Conservation (phyloP, 169 alveolate species). For the Cryptosporidium sp. region DNA sequence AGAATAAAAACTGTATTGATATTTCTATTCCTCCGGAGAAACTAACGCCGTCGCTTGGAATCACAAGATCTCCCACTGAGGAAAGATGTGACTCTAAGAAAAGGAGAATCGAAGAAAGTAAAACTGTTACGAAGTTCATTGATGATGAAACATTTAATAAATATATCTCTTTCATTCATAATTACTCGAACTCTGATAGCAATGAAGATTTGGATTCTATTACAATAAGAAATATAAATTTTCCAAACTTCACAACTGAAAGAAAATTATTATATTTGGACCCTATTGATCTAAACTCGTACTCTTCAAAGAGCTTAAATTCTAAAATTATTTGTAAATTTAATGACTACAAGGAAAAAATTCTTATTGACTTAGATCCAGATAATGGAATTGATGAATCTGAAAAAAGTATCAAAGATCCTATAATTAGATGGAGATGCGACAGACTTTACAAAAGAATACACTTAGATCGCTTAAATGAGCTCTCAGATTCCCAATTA, state of each 20-base stretch:
- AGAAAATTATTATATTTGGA: conserved; percentile 27
- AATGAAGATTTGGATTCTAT: not conserved
- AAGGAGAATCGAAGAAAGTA: conserved; percentile 40
- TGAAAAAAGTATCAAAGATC: conserved; percentile 50
- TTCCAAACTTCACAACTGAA: conserved; percentile 60
- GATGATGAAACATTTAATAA: conserved; percentile 33
- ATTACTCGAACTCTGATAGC: not conserved
- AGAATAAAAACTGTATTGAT: conserved; percentile 48
- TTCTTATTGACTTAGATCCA: conserved; percentile 41
- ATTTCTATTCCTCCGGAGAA: conserved; percentile 2
- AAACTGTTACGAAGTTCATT: conserved; percentile 21
- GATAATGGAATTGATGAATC: conserved; percentile 64
- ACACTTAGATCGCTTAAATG: not conserved
- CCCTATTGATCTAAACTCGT: not conserved
- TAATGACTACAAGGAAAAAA: conserved; percentile 52
- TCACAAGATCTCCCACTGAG: not conserved
- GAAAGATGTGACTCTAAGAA: conserved; percentile 5
- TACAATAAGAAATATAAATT: not conserved
- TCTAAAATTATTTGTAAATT: conserved; percentile 13
- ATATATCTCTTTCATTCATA: conserved; percentile 32
- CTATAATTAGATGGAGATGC: conserved; percentile 64
- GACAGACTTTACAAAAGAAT: conserved; percentile 32
- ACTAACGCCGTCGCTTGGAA: not conserved
- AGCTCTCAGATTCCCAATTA: not conserved
- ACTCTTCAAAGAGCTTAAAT: conserved; percentile 16